Percentiles rank a stretch among this genome's conserved stretches.
These are phyloP conservation scores for Mytilinidion resinicola DNA, from an alignment of 495 filamentous ascomycete species.

Conservation along the genomic window DNA sequence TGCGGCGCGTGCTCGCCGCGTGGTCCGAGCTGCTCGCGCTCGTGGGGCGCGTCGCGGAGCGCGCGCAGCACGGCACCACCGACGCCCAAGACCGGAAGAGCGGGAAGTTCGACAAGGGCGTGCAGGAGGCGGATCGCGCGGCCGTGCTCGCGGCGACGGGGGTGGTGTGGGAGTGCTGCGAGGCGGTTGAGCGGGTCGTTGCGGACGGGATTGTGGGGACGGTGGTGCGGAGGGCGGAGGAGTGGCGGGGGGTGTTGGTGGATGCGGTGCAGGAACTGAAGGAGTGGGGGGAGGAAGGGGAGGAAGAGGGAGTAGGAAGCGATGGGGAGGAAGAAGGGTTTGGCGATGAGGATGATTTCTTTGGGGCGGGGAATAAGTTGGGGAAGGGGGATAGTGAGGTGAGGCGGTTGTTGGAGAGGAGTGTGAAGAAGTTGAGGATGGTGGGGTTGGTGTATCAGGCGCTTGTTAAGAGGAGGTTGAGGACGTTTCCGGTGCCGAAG, in stretches of 20 bases:
- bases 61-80: slow-evolving; percentile 29
- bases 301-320: slow-evolving; percentile 42
- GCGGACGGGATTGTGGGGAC: slow-evolving; percentile 52
- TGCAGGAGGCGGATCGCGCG: slow-evolving; percentile 27
- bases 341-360: slow-evolving; percentile 40
- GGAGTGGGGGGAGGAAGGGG: slow-evolving; percentile 56
- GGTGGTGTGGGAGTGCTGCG: slow-evolving; percentile 65
- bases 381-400: slow-evolving; percentile 52
- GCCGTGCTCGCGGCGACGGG: slow-evolving; percentile 56
- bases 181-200: slow-evolving; percentile 56
- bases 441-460: slow-evolving; percentile 55
- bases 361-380: slow-evolving; percentile 49
- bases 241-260: slow-evolving; percentile 61
- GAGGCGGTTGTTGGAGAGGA: slow-evolving; percentile 49
- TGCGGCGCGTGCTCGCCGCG: slow-evolving; percentile 38
- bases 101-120: slow-evolving; percentile 28
- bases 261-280: slow-evolving; percentile 80
- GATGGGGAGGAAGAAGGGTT: slow-evolving; percentile 34
- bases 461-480: slow-evolving; percentile 53
- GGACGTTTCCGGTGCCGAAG: slow-evolving; percentile 39
- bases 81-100: slow-evolving; percentile 29
- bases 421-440: slow-evolving; percentile 51
- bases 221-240: slow-evolving; percentile 39
- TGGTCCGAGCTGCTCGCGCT: slow-evolving; percentile 37
- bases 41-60: slow-evolving; percentile 31